phyloP scores from a whole-genome alignment of 768 basidiomycete genomes.

The Xerocomellus intermedius region DNA sequence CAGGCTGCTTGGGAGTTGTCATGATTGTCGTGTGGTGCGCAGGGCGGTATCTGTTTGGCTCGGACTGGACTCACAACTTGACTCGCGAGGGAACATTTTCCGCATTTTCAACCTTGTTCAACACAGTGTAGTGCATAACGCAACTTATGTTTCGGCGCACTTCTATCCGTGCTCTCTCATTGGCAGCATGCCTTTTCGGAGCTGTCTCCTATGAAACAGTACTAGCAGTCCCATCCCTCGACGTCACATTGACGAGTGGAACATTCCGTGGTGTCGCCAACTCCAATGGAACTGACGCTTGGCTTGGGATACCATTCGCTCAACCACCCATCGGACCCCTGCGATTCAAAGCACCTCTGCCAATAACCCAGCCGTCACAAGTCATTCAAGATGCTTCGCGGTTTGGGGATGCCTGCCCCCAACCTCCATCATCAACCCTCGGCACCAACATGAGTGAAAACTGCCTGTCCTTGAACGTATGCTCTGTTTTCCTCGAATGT shows the following conservation, averaged over 20 bases:
- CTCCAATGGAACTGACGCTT: conserved; percentile 48
- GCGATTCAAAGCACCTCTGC: conserved; percentile 55
- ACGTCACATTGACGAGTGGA: conserved; percentile 42
- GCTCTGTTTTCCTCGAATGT: background rate
- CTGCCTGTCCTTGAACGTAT: conserved; percentile 53
- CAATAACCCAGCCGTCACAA: conserved; percentile 33
- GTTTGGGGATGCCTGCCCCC: conserved; percentile 59
- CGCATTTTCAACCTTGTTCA: too few relatives aligned
- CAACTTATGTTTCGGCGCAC: too few relatives aligned
- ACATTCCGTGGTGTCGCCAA: conserved; percentile 46
- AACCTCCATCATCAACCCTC: conserved; percentile 35
- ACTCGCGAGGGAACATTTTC: too few relatives aligned
- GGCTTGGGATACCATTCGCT: conserved; percentile 63
- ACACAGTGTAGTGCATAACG: too few relatives aligned
- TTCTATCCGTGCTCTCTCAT: background rate
- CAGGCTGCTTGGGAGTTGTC: too few relatives aligned
- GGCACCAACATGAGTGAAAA: conserved; percentile 51
- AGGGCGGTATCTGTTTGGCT: too few relatives aligned
- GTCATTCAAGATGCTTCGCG: conserved; percentile 41
- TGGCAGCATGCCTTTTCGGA: background rate
- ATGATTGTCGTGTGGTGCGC: too few relatives aligned
- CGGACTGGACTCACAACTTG: too few relatives aligned
- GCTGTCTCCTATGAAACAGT: background rate
- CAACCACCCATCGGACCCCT: conserved; percentile 53
- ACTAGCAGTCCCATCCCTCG: conserved; percentile 9